Base-by-base conservation (phyloP, 73 alveolate genomes). In the Paramecium sexaurelia region DNA sequence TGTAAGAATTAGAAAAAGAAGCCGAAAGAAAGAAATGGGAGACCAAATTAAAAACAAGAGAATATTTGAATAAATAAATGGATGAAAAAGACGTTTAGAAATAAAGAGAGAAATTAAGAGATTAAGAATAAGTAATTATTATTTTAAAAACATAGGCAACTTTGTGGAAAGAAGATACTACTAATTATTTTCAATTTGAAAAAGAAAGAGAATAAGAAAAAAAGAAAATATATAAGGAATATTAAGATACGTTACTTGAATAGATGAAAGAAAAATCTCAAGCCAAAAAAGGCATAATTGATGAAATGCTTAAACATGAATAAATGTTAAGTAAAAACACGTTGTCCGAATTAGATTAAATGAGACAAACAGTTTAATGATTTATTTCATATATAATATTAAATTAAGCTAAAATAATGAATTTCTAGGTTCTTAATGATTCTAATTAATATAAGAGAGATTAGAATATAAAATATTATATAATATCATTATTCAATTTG, bases 141-240 rank as follows among this genome's bases (percentile, higher is more conserved):
- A 20, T 17, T 15, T 4, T 19, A 7, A 15, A n/a, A 51, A 19
- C 1, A 0, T 78, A 78, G 90, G 90, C 94, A 10, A 35, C 47
- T 1, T 68, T 88, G 10, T 88, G 94, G 94, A 69, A 88, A 87
- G 87, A 88, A 78, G 94, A 88, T 39, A 88, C 85, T 24, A 45
- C 69, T 37, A 82, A 88, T 68, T 88, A 68, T 71, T 68, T 88
- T 88, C 36, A 88, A 39, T 88, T 68, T 29, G 94, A 88, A 51
- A 82, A 88, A 33, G 37, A 88, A 84, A 88, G 73, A 69, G 87
- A 88, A 20, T 7, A 26, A 3, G 94, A 88, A 55, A 88, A 88
- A 84, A 75, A 88, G 40, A 71, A 55, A 61, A 82, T 88, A 15
- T 78, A 78, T 17, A 78, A 78, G 55, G 90, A 78, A 43, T 78